Evolutionary conservation across 805 yeast genomes (phyloP).

Genomic region (Teunomyces lycoperdinae): DNA sequence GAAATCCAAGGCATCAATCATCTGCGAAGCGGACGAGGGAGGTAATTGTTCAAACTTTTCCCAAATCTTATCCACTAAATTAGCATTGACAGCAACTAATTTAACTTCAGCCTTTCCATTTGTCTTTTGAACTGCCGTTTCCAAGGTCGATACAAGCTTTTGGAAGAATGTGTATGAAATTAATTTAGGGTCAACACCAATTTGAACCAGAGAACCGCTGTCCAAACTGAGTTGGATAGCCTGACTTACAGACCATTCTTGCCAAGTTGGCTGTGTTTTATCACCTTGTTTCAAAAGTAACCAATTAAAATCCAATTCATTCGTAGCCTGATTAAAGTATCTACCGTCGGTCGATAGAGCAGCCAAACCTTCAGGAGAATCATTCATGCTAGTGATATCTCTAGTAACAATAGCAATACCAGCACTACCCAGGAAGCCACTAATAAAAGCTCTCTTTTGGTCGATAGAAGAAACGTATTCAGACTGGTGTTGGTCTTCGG

Average conservation of each 20-base stretch:
- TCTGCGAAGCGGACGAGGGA: conserved; percentile 42
- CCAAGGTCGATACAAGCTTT: conserved; percentile 29
- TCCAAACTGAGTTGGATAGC: conserved; percentile 50
- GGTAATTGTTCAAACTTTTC: conserved; percentile 63
- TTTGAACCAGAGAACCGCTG: conserved; percentile 35
- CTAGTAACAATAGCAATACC: conserved; percentile 59
- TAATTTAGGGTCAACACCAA: conserved; percentile 52
- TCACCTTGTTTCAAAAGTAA: conserved; percentile 51
- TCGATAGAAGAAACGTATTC: conserved; percentile 56
- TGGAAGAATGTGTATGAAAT: conserved; percentile 36
- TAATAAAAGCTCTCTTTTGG: conserved; percentile 53
- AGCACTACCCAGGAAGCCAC: conserved; percentile 61
- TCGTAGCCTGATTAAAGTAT: conserved; percentile 56
- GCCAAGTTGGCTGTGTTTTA: conserved; percentile 52
- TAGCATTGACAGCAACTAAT: conserved; percentile 47
- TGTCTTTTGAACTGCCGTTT: conserved; percentile 18
- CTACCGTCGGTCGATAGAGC: conserved; percentile 61
- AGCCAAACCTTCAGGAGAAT: conserved; percentile 52
- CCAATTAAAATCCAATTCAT: conserved; percentile 64
- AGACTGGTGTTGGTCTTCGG: conserved; percentile 65
- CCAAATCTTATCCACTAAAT: conserved; percentile 80
- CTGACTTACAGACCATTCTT: conserved; percentile 53
- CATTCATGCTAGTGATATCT: conserved; percentile 50
- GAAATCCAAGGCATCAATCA: conserved; percentile 48
- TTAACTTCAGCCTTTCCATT: conserved; percentile 34